Base-by-base conservation (phyloP, 805 yeast genomes). In the Lipomyces starkeyi region DNA sequence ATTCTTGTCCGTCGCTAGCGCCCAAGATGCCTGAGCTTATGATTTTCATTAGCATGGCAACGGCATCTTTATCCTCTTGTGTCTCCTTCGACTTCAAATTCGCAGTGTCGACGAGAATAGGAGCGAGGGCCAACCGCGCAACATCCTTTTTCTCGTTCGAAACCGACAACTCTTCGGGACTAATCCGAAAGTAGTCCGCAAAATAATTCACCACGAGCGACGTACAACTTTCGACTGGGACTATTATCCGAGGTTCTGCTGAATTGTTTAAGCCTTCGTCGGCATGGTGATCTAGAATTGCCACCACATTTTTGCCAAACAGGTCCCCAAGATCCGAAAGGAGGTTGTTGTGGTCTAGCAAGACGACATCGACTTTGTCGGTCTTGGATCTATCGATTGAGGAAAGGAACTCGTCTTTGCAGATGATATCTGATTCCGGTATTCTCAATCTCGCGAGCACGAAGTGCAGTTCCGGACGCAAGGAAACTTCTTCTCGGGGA, bases 221-320 rank as follows among this genome's bases (percentile, higher is more conserved):
- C 3, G 92, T 84, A 77, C 97, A 93, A 68, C 97, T 91, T 0
- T 98, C 98, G 59, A 86, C 80, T 2, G 82, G 79, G 57, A 80
- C 77, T 58, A 93, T 82, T 1, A 89, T 78, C 63, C 95, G 79
- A 0, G 97, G 97, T 0, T 76, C 74, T 2, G 70, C 69, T 57
- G 85, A 80, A 20, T 71, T 49, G 71, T 81, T 86, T 8, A 79
- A 77, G 0, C 80, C 80, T 70, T 88, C 90, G 74, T 93, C 97
- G 20, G 83, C 89, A 76, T 94, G 99, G 76, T 94, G 99, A 76
- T 94, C 99, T 32, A 95, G 85, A 6, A 95, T 86, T 0, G 88
- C 88, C 76, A 69, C 32, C 76, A 64, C 79, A 77, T 52, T 4
- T 91, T 89, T 76, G 66, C 75, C 13, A 80, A 73, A 58, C 76